Evolutionary conservation across 345 rosid genomes (phyloP), one percentile per base, ranked within the genome.

Genomic region (Boechera stricta): DNA sequence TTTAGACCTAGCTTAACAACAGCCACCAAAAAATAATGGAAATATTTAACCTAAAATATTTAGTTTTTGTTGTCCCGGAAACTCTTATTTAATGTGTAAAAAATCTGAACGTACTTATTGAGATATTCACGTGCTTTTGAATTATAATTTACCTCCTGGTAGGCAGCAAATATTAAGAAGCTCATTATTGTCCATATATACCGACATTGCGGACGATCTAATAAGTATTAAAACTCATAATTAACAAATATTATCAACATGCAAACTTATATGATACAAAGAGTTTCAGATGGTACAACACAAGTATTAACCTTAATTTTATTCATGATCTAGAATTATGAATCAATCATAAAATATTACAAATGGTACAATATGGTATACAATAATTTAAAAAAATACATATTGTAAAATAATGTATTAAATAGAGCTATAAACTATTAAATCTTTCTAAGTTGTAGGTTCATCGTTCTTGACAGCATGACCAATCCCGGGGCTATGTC

Each of bases 401-500:
- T 59, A 73, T 44, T 0, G 35, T 52, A 53, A 66, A 38, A 33
- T 31, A 72, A 51, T 41, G 69, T 65, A 72, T 21, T 49, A 49
- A 66, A 66, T 66, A 38, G 58, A 58, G 49, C 77, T 66, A 66
- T 26, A 59, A 78, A 51, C 41, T 48, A 71, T 29, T 7, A 3
- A 5, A 53, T 3, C 26, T 0, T 16, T 36, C 73, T 84, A 88
- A 29, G 77, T 58, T 60, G 74, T 80, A 48, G 77, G 80, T 54
- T 79, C 84, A 13, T 65, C 60, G 36, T 64, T 78, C 67, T 58
- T 58, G 69, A 71, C 41, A 59, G 69, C 69, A 79, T 88, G 90
- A 49, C 88, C 89, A 36, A 83, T 60, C 1, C 87, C 91, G 1
- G 86, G 88, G 74, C 88, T 86, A 66, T 82, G 87, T 12, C 86